phyloP scores from a whole-genome alignment of 1,284 basidiomycete species.

The Porodaedalea pini region DNA sequence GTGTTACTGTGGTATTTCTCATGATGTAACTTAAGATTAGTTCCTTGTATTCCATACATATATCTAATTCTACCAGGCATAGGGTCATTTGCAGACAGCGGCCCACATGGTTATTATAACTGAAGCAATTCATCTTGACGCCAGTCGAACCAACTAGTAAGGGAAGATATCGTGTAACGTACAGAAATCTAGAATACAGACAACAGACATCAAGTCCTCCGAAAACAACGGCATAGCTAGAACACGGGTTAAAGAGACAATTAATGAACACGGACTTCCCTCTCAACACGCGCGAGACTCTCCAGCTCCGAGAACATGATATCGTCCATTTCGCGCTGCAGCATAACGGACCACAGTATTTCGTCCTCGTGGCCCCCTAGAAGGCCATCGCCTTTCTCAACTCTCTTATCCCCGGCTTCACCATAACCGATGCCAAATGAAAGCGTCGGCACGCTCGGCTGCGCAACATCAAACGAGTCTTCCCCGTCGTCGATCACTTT shows the following conservation, averaged over 20 bases:
- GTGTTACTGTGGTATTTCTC: constrained; percentile 55
- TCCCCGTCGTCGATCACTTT: constrained; percentile 79
- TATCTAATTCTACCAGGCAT: too few species aligned
- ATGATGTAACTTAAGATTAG: constrained; percentile 4
- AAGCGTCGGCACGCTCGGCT: constrained; percentile 49
- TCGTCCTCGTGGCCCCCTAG: constrained; percentile 68
- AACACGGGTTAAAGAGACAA: background rate
- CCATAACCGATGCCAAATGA: constrained; percentile 75
- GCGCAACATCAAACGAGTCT: constrained; percentile 68
- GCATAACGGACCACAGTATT: constrained; percentile 63
- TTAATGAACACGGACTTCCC: constrained; percentile 21
- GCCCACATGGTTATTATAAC: too few species aligned
- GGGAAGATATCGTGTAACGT: background rate
- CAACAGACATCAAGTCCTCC: background rate
- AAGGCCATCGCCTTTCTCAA: constrained; percentile 70
- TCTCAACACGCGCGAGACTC: constrained; percentile 64
- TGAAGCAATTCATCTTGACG: background rate
- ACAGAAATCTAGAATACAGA: constrained; percentile 5
- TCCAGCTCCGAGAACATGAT: constrained; percentile 73
- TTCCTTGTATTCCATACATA: background rate
- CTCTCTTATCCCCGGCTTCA: constrained; percentile 61
- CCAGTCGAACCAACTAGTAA: background rate
- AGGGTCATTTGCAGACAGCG: too few species aligned
- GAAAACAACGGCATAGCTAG: constrained; percentile 1
- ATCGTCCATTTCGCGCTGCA: constrained; percentile 64